Conservation (phyloP, 2,329 filamentous ascomycete species). For the Colletotrichum abscissum region DNA sequence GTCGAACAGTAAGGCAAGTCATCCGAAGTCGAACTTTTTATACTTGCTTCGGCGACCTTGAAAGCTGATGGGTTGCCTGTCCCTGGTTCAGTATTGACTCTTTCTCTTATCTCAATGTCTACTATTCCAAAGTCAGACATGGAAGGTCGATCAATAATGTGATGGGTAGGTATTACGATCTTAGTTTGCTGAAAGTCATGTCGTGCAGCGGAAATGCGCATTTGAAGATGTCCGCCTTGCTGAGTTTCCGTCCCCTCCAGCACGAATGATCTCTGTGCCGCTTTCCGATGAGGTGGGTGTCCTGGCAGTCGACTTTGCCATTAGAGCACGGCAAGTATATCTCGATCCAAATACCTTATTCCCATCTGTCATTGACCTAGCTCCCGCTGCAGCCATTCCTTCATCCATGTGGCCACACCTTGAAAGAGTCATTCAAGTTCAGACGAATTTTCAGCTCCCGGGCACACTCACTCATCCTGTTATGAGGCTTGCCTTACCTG, state of each 20-base stretch:
- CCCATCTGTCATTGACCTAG: slow-evolving; percentile 1
- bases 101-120: background rate
- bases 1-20: background rate
- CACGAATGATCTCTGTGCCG: background rate
- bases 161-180: background rate
- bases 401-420: slow-evolving; percentile 38
- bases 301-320: background rate
- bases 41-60: too few relatives aligned
- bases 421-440: background rate
- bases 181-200: background rate
- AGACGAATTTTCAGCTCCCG: slow-evolving; percentile 22
- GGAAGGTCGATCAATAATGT: background rate
- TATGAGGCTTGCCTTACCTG: background rate
- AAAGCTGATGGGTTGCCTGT: background rate
- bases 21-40: background rate
- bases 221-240: background rate
- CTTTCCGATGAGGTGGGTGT: background rate
- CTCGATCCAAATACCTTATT: background rate
- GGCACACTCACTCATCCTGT: background rate
- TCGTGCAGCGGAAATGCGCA: background rate
- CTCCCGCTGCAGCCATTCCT: slow-evolving; percentile 13
- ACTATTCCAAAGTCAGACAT: background rate
- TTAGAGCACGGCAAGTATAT: too few relatives aligned
- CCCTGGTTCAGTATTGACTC: background rate
- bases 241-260: background rate